Evolutionary conservation across 192 early-diverging fungal genomes (phyloP).

Genomic region (Backusella westeae): DNA sequence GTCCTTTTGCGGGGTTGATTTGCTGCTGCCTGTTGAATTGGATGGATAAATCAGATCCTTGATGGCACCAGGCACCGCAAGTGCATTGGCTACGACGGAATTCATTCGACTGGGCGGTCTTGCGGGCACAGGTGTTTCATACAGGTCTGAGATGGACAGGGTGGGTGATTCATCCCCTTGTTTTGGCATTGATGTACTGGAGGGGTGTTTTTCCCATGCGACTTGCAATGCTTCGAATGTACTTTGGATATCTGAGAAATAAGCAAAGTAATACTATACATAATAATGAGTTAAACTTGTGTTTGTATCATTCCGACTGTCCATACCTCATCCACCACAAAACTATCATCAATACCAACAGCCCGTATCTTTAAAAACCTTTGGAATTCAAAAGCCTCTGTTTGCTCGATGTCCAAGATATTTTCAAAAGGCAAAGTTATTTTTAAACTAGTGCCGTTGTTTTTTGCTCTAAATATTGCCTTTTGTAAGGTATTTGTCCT

Average conservation of each 20-base stretch:
- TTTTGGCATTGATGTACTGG: slow-evolving; percentile 5
- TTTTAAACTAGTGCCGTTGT: slow-evolving; percentile 57
- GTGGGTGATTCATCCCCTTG: slow-evolving; percentile 17
- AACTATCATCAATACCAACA: slow-evolving; percentile 49
- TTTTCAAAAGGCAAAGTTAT: slow-evolving; percentile 55
- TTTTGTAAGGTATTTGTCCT: slow-evolving; percentile 54
- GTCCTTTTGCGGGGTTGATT: neutral
- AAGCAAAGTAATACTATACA: slow-evolving; percentile 60
- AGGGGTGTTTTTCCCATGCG: slow-evolving; percentile 18
- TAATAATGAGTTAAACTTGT: too few species aligned
- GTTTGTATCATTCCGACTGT: too few species aligned
- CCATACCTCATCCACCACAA: slow-evolving; percentile 56
- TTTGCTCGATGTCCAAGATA: slow-evolving; percentile 53
- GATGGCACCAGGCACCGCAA: slow-evolving; percentile 23
- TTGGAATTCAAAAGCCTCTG: slow-evolving; percentile 46
- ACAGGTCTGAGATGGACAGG: slow-evolving; percentile 24
- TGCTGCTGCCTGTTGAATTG: slow-evolving; percentile 12
- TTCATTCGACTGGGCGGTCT: slow-evolving; percentile 3
- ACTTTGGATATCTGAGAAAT: slow-evolving; percentile 52
- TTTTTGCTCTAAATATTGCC: slow-evolving; percentile 57
- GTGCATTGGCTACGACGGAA: slow-evolving; percentile 26
- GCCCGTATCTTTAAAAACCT: slow-evolving; percentile 53
- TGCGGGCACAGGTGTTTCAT: neutral
- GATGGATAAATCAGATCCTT: slow-evolving; percentile 18
- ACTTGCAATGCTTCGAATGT: slow-evolving; percentile 34